Conservation (phyloP, 2,329 filamentous ascomycete genomes). For the Talaromyces funiculosus region DNA sequence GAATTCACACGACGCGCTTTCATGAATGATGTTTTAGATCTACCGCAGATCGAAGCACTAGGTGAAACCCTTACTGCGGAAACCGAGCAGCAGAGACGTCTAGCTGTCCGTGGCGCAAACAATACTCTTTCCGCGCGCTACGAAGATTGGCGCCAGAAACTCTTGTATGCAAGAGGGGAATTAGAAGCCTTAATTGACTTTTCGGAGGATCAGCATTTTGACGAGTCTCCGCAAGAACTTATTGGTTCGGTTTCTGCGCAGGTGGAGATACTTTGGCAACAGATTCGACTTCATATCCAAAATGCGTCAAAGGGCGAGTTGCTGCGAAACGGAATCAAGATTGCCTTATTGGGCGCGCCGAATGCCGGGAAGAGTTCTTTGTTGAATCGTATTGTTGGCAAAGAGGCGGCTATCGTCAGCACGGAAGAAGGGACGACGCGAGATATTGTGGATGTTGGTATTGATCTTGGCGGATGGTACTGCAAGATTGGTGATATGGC, state of each 20-base stretch:
- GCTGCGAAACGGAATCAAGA: slow-evolving; percentile 73
- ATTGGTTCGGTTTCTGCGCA: slow-evolving; percentile 63
- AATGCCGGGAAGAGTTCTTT: slow-evolving; percentile 95
- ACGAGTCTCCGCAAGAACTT: slow-evolving; percentile 72
- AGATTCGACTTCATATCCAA: slow-evolving; percentile 63
- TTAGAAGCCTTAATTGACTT: slow-evolving; percentile 96
- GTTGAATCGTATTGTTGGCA: slow-evolving; percentile 81
- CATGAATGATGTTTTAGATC: slow-evolving; percentile 73
- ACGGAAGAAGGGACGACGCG: slow-evolving; percentile 87
- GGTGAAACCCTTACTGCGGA: slow-evolving; percentile 59
- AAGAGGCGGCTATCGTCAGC: slow-evolving; percentile 93
- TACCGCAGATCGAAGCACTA: slow-evolving; percentile 71
- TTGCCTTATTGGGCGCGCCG: slow-evolving; percentile 82
- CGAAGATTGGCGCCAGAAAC: slow-evolving; percentile 69
- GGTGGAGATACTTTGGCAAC: slow-evolving; percentile 54
- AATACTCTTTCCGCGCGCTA: slow-evolving; percentile 68
- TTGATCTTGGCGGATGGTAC: slow-evolving; percentile 84
- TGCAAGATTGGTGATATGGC: slow-evolving; percentile 96
- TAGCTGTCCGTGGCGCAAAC: slow-evolving; percentile 73
- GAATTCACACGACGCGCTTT: slow-evolving; percentile 95
- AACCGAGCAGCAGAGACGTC: slow-evolving; percentile 86
- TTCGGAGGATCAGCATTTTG: slow-evolving; percentile 93
- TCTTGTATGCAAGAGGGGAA: slow-evolving; percentile 80
- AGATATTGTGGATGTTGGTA: slow-evolving; percentile 84
- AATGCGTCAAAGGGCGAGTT: slow-evolving; percentile 81